Conservation (phyloP, 2,329 filamentous ascomycete genomes). For the Teratosphaeriaceae sp. region DNA sequence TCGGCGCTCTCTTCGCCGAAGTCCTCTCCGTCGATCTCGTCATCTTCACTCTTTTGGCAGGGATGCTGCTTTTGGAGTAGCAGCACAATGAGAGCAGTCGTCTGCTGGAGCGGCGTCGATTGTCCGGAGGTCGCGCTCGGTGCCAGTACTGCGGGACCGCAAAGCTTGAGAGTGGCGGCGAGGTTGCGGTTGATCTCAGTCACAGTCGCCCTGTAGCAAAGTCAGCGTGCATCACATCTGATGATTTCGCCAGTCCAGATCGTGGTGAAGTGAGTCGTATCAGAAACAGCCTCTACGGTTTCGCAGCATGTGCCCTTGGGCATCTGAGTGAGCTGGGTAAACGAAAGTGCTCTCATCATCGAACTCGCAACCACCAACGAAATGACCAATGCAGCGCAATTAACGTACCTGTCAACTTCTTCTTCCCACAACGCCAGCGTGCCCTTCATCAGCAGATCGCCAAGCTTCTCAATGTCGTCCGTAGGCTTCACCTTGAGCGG, state of each 20-base stretch:
- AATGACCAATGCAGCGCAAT: slow-evolving; percentile 7
- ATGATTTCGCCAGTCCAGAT: slow-evolving; percentile 21
- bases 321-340: slow-evolving; percentile 99
- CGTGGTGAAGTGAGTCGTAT: slow-evolving; percentile 19
- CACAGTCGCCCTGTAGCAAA: slow-evolving; percentile 62
- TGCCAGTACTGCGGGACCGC: slow-evolving; percentile 77
- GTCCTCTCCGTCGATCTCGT: slow-evolving; percentile 69
- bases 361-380: slow-evolving; percentile 28
- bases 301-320: slow-evolving; percentile 38
- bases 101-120: slow-evolving; percentile 43
- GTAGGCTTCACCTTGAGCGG: slow-evolving; percentile 76
- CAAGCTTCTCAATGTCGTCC: slow-evolving; percentile 73
- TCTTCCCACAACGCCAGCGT: slow-evolving; percentile 83
- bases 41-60: slow-evolving; percentile 84
- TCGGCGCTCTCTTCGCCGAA: slow-evolving; percentile 71
- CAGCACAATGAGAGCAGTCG: slow-evolving; percentile 66
- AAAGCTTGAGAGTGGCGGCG: slow-evolving; percentile 81
- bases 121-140: slow-evolving; percentile 51
- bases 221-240: slow-evolving; percentile 39
- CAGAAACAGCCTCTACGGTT: slow-evolving; percentile 43
- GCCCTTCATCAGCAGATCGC: slow-evolving; percentile 74
- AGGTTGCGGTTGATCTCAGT: slow-evolving; percentile 95
- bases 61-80: slow-evolving; percentile 87
- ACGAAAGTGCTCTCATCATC: slow-evolving; percentile 85
- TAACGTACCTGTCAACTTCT: slow-evolving; percentile 84